phyloP scores from a whole-genome alignment of 2,329 filamentous ascomycete genomes.

The Davidsoniella virescens region DNA sequence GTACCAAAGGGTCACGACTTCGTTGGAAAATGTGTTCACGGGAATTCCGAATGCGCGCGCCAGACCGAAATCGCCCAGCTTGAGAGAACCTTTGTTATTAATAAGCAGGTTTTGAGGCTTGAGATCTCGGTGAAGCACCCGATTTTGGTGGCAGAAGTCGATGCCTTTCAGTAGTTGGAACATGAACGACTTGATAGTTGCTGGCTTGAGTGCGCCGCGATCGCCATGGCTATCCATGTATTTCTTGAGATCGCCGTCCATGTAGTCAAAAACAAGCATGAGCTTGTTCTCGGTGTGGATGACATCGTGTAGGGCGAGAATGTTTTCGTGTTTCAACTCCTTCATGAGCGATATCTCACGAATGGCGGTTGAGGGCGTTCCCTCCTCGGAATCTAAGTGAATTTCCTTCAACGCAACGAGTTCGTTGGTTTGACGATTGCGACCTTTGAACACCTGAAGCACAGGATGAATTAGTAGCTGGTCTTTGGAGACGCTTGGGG shows the following conservation, averaged over 20 bases:
- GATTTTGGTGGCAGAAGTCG: conserved; percentile 94
- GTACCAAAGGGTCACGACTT: conserved; percentile 96
- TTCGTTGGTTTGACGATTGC: conserved; percentile 91
- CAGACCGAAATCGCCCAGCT: conserved; percentile 87
- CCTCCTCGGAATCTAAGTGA: conserved; percentile 95
- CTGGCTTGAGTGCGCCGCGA: conserved; percentile 70
- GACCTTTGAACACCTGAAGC: conserved; percentile 83
- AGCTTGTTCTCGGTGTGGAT: conserved; percentile 99
- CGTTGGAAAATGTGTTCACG: conserved; percentile 95
- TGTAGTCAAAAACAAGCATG: conserved; percentile 97
- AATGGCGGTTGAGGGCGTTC: conserved; percentile 91
- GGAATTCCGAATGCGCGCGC: conserved; percentile 92
- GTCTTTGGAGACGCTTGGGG: background rate
- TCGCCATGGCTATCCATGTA: conserved; percentile 95
- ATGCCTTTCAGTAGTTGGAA: conserved; percentile 91
- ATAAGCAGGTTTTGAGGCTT: conserved; percentile 96
- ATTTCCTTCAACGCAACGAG: conserved; percentile 97
- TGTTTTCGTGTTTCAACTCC: conserved; percentile 97
- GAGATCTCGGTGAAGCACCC: conserved; percentile 85
- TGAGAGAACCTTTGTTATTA: conserved; percentile 77
- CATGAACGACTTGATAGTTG: conserved; percentile 98
- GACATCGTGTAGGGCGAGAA: conserved; percentile 92
- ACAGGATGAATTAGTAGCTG: background rate
- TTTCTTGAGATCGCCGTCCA: conserved; percentile 96
- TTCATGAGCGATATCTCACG: conserved; percentile 99